Evolutionary conservation across 495 filamentous ascomycete genomes (phyloP).

Genomic region (Lindgomyces ingoldianus): DNA sequence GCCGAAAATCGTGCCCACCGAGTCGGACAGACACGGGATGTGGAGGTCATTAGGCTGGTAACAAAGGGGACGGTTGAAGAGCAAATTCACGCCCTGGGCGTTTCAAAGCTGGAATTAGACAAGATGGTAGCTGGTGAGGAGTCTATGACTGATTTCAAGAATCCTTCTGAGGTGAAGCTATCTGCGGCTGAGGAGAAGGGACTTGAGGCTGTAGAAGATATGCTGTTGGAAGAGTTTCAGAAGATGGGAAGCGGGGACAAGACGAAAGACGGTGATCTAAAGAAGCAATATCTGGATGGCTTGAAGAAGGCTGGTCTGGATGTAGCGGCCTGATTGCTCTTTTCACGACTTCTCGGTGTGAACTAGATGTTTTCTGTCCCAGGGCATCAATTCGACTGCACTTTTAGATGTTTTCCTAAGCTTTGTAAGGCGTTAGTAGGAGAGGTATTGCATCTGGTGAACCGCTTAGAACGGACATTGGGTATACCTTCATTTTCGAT

Average conservation of each 20-base stretch:
- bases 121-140: conserved; percentile 73
- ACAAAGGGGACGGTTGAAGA: conserved; percentile 86
- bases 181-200: conserved; percentile 20
- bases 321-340: conserved; percentile 26
- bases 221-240: conserved; percentile 53
- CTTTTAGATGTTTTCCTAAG: too few relatives aligned
- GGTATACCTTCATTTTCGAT: too few relatives aligned
- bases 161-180: conserved; percentile 12
- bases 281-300: conserved; percentile 43
- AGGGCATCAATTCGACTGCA: neutral
- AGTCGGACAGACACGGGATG: conserved; percentile 84
- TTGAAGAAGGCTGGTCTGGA: conserved; percentile 44
- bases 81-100: conserved; percentile 82
- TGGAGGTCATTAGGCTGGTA: conserved; percentile 83
- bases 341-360: neutral
- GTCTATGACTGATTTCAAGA: conserved; percentile 16
- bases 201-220: conserved; percentile 56
- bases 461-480: too few relatives aligned
- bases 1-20: conserved; percentile 96
- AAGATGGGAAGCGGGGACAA: conserved; percentile 7
- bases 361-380: neutral
- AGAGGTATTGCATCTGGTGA: too few relatives aligned
- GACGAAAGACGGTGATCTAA: conserved; percentile 34
- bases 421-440: too few relatives aligned
- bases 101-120: conserved; percentile 91